Evolutionary conservation across 1,284 basidiomycete genomes (phyloP), one percentile per base, ranked within the genome.

Genomic region (Inonotus hispidus): DNA sequence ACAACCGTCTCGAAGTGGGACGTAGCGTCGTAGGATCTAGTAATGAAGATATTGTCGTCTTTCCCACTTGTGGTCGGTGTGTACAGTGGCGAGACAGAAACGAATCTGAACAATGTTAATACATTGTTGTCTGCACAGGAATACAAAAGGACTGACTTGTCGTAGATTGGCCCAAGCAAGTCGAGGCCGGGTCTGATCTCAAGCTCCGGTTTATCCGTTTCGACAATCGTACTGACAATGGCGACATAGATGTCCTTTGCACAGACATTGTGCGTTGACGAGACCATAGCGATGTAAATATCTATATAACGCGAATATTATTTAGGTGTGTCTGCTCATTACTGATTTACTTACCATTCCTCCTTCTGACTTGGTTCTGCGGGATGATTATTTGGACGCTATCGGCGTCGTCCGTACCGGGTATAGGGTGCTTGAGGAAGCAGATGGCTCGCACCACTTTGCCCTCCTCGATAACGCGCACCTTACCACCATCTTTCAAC

Each of bases 1-100:
- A 94, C 92, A 59, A 95, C 94, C 43, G 95, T 98, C 82, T 99
- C 97, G 71, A 99, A 99, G 79, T 99, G 97, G 54, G 93, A 95
- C 8, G 97, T 98, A 11, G 97, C 95, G 73, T 99, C 97, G 76
- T 98, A 98, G 6, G 95, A 98, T 62, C 91, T 92, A 61, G 97
- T 98, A 78, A 99, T 88, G 79, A 93, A 99, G 72, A 99, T 92
- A 70, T 93, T 90, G 78, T 95, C 92, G 52, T 83, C 80, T 66
- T 81, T 71, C 61, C 97, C 97, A 50, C 83, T 77, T 38, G 91
- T 82, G 8, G 94, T 93, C 7, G 97, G 95, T 56, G 88, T 91
- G 78, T 96, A 98, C 56, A 98, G 75, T 32, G 95, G 87, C 11
- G 88, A 84, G 67, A 98, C 88, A 29, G 88, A 88, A 62, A 99